Evolutionary conservation across 805 yeast genomes (phyloP).

Genomic region (Myxozyma neotropica): DNA sequence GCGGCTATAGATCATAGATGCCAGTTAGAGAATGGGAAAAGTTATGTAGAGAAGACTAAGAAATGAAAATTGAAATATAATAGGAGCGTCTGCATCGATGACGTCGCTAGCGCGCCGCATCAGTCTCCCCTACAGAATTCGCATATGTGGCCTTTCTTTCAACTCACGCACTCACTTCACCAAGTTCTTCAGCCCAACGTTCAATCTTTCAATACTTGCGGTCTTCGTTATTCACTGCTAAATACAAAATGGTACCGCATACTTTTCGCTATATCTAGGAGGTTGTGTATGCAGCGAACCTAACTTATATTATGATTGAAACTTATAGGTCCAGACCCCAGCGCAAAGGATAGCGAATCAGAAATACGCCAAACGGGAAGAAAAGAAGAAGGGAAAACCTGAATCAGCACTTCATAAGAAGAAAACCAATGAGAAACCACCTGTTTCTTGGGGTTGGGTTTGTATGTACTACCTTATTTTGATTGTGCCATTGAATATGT

Average conservation of each 20-base stretch:
- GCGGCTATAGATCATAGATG: too few relatives aligned
- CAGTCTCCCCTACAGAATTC: too few relatives aligned
- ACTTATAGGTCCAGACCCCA: slow-evolving; percentile 65
- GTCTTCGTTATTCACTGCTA: too few relatives aligned
- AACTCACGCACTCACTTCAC: not conserved
- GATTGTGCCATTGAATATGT: not conserved
- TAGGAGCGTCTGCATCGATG: not conserved
- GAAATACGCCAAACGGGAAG: slow-evolving; percentile 74
- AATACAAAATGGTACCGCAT: too few relatives aligned
- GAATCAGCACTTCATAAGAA: slow-evolving; percentile 44
- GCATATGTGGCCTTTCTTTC: slow-evolving; percentile 4
- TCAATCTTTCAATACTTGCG: too few relatives aligned
- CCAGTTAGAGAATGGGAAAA: too few relatives aligned
- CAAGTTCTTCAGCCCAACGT: too few relatives aligned
- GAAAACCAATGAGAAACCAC: slow-evolving; percentile 45
- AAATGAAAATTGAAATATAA: not conserved
- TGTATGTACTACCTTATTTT: slow-evolving; percentile 45
- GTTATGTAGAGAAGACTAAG: too few relatives aligned
- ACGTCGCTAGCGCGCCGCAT: not conserved
- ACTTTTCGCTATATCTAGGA: too few relatives aligned
- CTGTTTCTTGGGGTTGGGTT: slow-evolving; percentile 69
- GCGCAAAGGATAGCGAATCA: slow-evolving; percentile 85
- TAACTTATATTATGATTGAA: not conserved
- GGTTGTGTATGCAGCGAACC: too few relatives aligned
- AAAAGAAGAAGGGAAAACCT: slow-evolving; percentile 74